phyloP scores from a whole-genome alignment of 1,284 basidiomycete genomes.

The Pseudozyma hubeiensis region DNA sequence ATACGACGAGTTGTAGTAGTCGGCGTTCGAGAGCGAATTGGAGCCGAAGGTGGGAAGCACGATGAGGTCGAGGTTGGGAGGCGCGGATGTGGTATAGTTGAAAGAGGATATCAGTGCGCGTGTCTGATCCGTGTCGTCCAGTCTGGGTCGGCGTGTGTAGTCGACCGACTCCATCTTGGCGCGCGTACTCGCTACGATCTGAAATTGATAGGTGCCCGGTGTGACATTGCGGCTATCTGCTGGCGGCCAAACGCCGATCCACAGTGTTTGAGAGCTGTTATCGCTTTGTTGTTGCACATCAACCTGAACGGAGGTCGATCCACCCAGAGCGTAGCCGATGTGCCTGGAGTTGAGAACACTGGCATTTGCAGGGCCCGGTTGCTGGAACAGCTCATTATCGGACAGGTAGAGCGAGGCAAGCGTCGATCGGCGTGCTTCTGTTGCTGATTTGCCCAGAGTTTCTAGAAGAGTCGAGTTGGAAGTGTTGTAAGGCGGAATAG shows the following conservation, averaged over 20 bases:
- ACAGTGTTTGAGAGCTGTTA: constrained; percentile 51
- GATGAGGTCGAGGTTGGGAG: constrained; percentile 58
- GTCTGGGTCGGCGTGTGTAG: constrained; percentile 30
- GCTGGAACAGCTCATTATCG: constrained; percentile 20
- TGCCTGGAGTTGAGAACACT: constrained; percentile 28
- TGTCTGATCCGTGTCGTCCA: constrained; percentile 66
- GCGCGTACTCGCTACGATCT: constrained; percentile 42
- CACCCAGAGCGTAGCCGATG: constrained; percentile 56
- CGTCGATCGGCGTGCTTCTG: constrained; percentile 49
- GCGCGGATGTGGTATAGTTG: constrained; percentile 55
- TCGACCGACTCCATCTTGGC: constrained; percentile 55
- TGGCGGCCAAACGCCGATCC: constrained; percentile 64
- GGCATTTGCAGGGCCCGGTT: constrained; percentile 53
- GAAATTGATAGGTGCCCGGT: constrained; percentile 45
- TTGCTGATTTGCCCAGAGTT: constrained; percentile 32
- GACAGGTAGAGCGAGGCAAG: constrained; percentile 58
- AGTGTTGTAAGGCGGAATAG: constrained; percentile 61
- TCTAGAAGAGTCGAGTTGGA: constrained; percentile 54
- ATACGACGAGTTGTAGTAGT: constrained; percentile 64
- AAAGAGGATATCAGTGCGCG: constrained; percentile 65
- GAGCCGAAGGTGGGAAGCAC: constrained; percentile 58
- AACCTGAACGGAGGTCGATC: constrained; percentile 47
- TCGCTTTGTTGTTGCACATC: constrained; percentile 25
- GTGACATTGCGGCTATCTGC: constrained; percentile 41
- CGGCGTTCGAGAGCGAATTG: constrained; percentile 50